A percentile compares a stretch with the other conserved stretches of the same genome.
phyloP scores from a whole-genome alignment of 768 basidiomycete genomes.

The Rhodotorula babjevae region DNA sequence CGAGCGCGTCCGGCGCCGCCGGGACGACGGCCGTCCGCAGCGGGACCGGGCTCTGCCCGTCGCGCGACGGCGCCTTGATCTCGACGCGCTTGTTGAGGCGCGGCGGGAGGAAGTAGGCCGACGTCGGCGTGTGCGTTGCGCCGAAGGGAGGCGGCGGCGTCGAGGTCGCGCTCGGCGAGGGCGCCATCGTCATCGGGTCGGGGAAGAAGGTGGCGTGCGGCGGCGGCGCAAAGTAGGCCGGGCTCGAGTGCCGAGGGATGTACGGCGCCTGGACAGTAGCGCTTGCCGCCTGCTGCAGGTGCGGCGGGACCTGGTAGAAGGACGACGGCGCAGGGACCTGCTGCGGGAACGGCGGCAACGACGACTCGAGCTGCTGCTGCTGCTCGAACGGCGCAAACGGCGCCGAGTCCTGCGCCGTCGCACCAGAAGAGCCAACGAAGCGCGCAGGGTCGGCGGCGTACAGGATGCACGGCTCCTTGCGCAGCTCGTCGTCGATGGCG shows the following conservation, averaged over 20 bases:
- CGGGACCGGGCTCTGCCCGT: conserved; percentile 22
- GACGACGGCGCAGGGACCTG: not conserved
- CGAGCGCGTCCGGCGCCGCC: not conserved
- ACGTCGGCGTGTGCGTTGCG: not conserved
- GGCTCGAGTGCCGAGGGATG: conserved; percentile 23
- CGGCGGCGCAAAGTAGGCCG: conserved; percentile 21
- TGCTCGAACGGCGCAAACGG: conserved; percentile 5
- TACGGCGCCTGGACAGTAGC: not conserved
- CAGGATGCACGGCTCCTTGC: conserved; percentile 18
- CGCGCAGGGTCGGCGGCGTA: conserved; percentile 31
- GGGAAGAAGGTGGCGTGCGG: conserved; percentile 20
- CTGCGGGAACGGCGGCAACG: not conserved
- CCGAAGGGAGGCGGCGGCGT: conserved; percentile 20
- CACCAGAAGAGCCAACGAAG: not conserved
- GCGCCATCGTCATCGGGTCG: conserved; percentile 13
- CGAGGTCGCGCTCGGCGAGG: conserved; percentile 18
- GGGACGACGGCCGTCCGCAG: not conserved
- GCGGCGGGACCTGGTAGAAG: conserved; percentile 34
- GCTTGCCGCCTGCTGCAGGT: conserved; percentile 16
- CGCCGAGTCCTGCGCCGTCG: not conserved
- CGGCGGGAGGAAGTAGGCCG: conserved; percentile 37
- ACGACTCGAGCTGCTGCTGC: not conserved
- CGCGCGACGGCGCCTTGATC: conserved; percentile 32
- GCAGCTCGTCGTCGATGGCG: too few relatives aligned
- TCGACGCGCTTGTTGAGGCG: conserved; percentile 21